phyloP scores from a whole-genome alignment of 768 basidiomycete genomes.

The Cubamyces sp. region DNA sequence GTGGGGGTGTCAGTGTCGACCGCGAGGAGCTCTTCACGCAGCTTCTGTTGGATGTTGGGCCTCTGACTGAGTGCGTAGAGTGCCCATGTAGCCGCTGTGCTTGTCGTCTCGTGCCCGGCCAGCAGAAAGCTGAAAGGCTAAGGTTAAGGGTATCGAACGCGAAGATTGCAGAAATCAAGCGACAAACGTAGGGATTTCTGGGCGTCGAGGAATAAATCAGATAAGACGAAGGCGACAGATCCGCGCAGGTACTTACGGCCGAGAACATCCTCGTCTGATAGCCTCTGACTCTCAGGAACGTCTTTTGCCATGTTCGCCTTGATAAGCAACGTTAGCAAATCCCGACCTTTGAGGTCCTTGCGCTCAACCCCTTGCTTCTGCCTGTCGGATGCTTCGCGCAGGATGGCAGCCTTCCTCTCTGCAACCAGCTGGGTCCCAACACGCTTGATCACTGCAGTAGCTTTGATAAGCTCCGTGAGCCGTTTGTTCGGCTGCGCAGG shows the following conservation, averaged over 20 bases:
- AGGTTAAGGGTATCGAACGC: too few species aligned
- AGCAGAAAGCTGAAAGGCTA: constrained; percentile 30
- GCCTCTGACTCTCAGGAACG: constrained; percentile 52
- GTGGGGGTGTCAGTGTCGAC: constrained; percentile 51
- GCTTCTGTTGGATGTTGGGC: constrained; percentile 40
- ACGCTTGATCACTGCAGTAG: constrained; percentile 27
- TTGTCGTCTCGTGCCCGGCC: constrained; percentile 49
- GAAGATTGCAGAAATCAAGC: not conserved
- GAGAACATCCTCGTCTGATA: constrained; percentile 67
- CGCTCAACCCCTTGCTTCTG: constrained; percentile 39
- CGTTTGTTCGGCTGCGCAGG: constrained; percentile 9
- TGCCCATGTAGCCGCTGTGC: constrained; percentile 40
- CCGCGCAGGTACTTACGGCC: constrained; percentile 43
- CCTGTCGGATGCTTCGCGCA: constrained; percentile 21
- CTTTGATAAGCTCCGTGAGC: not conserved
- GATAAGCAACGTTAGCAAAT: constrained; percentile 63
- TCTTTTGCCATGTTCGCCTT: constrained; percentile 69
- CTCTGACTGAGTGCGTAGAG: constrained; percentile 45
- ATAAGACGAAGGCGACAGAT: too few species aligned
- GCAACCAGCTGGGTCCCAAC: constrained; percentile 35
- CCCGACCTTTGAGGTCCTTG: constrained; percentile 44
- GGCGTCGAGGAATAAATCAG: not conserved
- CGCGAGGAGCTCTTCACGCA: constrained; percentile 45
- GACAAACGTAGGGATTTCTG: constrained; percentile 33
- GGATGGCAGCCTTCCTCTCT: constrained; percentile 27